Base-by-base conservation (phyloP, 140 eudicot genomes). In the Flaveria floridana region DNA sequence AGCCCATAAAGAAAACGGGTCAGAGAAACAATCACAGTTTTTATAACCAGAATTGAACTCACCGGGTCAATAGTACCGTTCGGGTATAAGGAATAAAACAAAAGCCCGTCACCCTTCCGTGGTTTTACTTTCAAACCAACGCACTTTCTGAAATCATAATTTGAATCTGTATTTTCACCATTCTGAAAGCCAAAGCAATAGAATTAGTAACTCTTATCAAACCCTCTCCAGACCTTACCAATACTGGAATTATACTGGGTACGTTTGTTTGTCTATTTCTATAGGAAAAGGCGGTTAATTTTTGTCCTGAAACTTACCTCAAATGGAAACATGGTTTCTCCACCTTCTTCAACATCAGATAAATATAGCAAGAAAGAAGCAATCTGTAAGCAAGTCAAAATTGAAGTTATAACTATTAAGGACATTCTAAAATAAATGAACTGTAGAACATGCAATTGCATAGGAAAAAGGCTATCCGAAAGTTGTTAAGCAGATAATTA, bases 281-380 rank as follows among this genome's bases (percentile, higher is more conserved):
- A 6, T 13, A 59, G 7, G 39, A 59, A 14, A 63, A 14, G 2
- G 12, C 12, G 46, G 13, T 63, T 30, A 63, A 61, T 26, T 13
- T 3, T 0, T 9, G 28, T 25, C 42, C 23, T 65, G 26, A 66
- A 82, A 63, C 78, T 52, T 57, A 85, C 99, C 91, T 91, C 99
- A 56, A 87, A 91, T 14, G 99, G 99, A 62, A 95, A 95, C 97
- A 91, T 87, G 71, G 99, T 95, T 84, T 95, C 99, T 11, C 97
- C 96, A 61, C 97, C 97, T 83, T 87, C 96, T 84, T 91, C 95
- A 67, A 91, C 96, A 80, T 95, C 95, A 48, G 99, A 88, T 81
- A 95, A 77, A 86, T 95, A 95, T 64, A 95, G 78, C 77, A 95
- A 82, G 84, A 95, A 95, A 10, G 99, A 95, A 75, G 96, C 99